Evolutionary conservation across 2,329 filamentous ascomycete genomes (phyloP), one percentile per base, ranked within the genome.

Genomic region (Microascus cirrosus): DNA sequence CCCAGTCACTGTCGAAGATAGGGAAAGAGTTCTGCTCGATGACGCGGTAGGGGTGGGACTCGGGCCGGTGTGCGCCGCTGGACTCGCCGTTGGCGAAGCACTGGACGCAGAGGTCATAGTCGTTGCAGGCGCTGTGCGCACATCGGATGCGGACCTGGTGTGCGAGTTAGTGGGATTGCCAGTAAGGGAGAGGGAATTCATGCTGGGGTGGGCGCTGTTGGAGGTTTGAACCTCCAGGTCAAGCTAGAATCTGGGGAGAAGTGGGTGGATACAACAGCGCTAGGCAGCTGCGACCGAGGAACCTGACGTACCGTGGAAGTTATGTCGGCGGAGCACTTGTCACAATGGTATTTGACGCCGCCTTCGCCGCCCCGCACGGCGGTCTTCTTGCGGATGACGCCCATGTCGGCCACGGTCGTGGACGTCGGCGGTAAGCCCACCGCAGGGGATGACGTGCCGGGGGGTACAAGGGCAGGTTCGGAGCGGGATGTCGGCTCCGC

Each of bases 1-100:
- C 94, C 94, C 94, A 99, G 67, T 96, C 92, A 59, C 84, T 82
- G 63, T 92, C 87, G 67, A 95, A 99, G 59, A 99, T 97, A 1
- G 94, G 94, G 55, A 99, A 95, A 0, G 93, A 96, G 68, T 99
- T 96, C 67, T 97, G 94, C 71, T 99, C 94, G 63, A 99, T 96
- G 36, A 99, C 94, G 62, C 90, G 87, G 70, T 86, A 99, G 15
- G 90, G 79, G 72, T 99, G 94, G 13, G 88, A 89, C 5, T 85
- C 81, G 8, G 94, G 93, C 63, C 95, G 86, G 71, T 99, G 94
- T 58, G 88, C 85, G 65, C 90, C 89, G 61, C 89, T 90, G 53
- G 82, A 79, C 65, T 90, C 83, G 62, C 90, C 93, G 63, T 87
- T 85, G 36, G 90, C 81, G 71, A 99, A 99, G 73, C 94, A 99